phyloP scores from a whole-genome alignment of 345 rosid species.

The Eucalyptus pauciflora region DNA sequence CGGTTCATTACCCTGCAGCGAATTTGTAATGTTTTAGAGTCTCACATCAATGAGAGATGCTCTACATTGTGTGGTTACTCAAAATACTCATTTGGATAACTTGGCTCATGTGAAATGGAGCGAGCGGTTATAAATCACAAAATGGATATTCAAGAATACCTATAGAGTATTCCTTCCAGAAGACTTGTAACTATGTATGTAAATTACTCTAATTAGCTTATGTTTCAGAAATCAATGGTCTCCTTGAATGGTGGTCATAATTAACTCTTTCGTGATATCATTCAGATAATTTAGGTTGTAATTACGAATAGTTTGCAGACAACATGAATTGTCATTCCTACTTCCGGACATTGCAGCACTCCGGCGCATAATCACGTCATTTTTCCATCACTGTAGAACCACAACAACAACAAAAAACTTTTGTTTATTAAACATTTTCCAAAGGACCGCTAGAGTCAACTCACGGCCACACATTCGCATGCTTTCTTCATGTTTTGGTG shows the following conservation, averaged over 20 bases:
- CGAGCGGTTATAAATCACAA: fast-evolving
- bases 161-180: neutral
- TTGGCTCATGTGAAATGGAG: neutral
- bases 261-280: neutral
- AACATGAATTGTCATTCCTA: neutral
- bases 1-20: neutral
- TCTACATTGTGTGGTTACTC: neutral
- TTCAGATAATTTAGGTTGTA: neutral
- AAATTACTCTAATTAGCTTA: neutral
- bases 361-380: fast-evolving
- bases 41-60: neutral
- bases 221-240: neutral
- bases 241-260: neutral
- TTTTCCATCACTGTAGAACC: neutral
- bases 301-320: neutral
- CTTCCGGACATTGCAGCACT: fast-evolving
- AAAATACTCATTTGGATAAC: neutral
- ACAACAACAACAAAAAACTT: neutral
- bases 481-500: neutral
- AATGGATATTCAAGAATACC: neutral
- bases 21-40: neutral
- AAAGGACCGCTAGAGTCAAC: neutral
- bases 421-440: neutral
- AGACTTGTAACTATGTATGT: neutral
- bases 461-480: neutral